Percentiles rank a stretch among this genome's conserved stretches.
Conservation (phyloP, 768 basidiomycete genomes). For the Mycena galericulata region DNA sequence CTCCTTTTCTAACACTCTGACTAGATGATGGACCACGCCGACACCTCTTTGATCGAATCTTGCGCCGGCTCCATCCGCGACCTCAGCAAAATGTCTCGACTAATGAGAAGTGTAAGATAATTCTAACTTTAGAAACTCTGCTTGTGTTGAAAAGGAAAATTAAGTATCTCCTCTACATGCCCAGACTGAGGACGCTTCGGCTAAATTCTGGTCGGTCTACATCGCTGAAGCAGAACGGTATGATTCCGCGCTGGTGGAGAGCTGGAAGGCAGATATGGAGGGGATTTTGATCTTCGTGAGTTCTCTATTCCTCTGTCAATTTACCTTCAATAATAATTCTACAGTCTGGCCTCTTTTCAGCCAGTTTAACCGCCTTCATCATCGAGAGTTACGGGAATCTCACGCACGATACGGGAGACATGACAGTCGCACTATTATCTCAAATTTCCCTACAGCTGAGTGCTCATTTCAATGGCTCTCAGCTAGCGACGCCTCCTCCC, state of each 20-base stretch:
- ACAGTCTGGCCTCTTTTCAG: slow-evolving; percentile 9
- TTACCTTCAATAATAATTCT: not conserved
- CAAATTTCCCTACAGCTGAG: not conserved
- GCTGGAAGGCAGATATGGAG: slow-evolving; percentile 8
- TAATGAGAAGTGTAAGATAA: not conserved
- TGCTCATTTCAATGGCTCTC: not conserved
- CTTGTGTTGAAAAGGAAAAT: too few relatives aligned
- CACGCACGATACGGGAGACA: not conserved
- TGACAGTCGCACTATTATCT: not conserved
- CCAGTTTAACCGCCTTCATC: slow-evolving; percentile 5
- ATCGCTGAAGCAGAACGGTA: not conserved
- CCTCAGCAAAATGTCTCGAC: not conserved
- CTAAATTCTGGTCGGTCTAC: slow-evolving; percentile 5
- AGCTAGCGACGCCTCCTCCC: not conserved
- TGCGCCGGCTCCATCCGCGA: not conserved
- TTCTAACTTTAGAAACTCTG: not conserved
- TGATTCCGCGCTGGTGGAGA: slow-evolving; percentile 2
- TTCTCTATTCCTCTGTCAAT: not conserved
- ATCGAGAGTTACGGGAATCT: slow-evolving; percentile 13
- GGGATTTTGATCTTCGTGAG: slow-evolving; percentile 8
- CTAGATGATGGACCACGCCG: too few relatives aligned
- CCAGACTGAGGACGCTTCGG: not conserved
- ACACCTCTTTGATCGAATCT: not conserved
- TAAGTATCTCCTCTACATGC: not conserved
- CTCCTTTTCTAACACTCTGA: too few relatives aligned